Evolutionary conservation across 2,329 filamentous ascomycete genomes (phyloP).

Genomic region (Verticillium isaacii): DNA sequence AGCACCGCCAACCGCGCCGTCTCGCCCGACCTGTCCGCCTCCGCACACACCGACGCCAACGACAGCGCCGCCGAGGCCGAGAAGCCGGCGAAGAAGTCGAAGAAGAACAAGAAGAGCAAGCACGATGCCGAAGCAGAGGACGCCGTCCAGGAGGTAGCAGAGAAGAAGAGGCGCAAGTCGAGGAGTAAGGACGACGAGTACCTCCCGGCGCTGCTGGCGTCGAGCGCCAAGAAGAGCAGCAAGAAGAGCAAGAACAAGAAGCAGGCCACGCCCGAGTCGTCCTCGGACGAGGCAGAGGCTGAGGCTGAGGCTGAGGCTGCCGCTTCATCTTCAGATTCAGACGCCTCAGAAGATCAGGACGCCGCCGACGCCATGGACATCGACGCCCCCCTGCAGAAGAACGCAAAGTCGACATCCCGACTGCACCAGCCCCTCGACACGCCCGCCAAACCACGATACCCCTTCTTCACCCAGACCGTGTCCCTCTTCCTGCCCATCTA

Average conservation of each 20-base stretch:
- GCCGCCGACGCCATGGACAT: conserved; percentile 34
- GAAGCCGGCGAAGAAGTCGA: conserved; percentile 1
- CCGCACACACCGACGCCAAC: conserved; percentile 6
- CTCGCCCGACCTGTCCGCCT: neutral
- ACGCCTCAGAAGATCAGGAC: conserved; percentile 1
- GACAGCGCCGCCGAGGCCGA: conserved; percentile 14
- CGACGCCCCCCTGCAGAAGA: conserved; percentile 22
- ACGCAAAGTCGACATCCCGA: conserved; percentile 20
- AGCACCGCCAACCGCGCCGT: conserved; percentile 23
- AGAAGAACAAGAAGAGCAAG: neutral
- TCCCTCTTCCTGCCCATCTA: conserved; percentile 76
- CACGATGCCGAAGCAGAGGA: neutral
- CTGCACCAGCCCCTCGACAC: conserved; percentile 30
- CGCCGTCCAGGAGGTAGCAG: conserved; percentile 3
- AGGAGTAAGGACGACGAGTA: neutral
- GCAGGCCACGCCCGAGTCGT: conserved; percentile 16
- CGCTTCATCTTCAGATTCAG: neutral
- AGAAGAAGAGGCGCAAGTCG: neutral
- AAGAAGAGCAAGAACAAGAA: conserved; percentile 21
- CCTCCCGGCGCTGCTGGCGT: conserved; percentile 3
- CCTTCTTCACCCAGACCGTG: conserved; percentile 74
- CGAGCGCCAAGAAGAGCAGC: conserved; percentile 17
- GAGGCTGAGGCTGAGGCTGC: neutral
- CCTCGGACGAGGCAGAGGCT: conserved; percentile 8
- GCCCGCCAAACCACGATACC: conserved; percentile 46